These are phyloP conservation scores for Yamadazyma spencermartinsiae DNA, from an alignment of 1,139 yeast species.

Conservation along the genomic window DNA sequence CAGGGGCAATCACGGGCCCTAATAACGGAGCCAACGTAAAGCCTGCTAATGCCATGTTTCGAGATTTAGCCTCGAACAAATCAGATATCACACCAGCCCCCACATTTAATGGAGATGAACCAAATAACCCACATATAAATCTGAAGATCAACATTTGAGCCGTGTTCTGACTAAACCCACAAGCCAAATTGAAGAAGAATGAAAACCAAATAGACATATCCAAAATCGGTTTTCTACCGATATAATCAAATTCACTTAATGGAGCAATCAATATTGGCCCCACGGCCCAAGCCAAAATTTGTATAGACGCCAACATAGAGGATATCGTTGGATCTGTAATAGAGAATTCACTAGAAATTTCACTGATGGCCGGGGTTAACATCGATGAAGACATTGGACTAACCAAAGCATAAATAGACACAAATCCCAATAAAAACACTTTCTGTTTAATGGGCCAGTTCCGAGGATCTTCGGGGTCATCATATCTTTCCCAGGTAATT, in stretches of 20 bases:
- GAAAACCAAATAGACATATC: conserved; percentile 40
- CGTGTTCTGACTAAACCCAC: conserved; percentile 41
- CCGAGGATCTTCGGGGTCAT: conserved; percentile 42
- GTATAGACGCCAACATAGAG: conserved; percentile 46
- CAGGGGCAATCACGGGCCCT: conserved; percentile 66
- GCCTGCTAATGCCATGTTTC: conserved; percentile 44
- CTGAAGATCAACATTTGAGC: conserved; percentile 42
- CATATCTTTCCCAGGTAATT: conserved; percentile 39
- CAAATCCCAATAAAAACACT: conserved; percentile 31
- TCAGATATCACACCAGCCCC: conserved; percentile 46
- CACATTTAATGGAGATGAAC: conserved; percentile 45
- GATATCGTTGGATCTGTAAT: conserved; percentile 30
- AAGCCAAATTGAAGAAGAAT: conserved; percentile 38
- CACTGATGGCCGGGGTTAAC: conserved; percentile 43
- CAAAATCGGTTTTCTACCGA: conserved; percentile 43
- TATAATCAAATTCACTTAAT: conserved; percentile 41
- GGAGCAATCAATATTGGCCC: conserved; percentile 49
- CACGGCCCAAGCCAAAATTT: conserved; percentile 48
- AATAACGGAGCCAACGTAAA: conserved; percentile 46
- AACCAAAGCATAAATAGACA: conserved; percentile 43
- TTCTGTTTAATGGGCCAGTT: conserved; percentile 37
- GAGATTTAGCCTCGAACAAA: conserved; percentile 37
- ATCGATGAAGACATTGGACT: conserved; percentile 51
- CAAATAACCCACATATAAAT: conserved; percentile 41
- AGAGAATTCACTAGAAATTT: conserved; percentile 34